Percentiles rank a stretch among this genome's conserved stretches.
These are phyloP conservation scores for Ogataea philodendri DNA, from an alignment of 805 yeast species.

Conservation along the genomic window DNA sequence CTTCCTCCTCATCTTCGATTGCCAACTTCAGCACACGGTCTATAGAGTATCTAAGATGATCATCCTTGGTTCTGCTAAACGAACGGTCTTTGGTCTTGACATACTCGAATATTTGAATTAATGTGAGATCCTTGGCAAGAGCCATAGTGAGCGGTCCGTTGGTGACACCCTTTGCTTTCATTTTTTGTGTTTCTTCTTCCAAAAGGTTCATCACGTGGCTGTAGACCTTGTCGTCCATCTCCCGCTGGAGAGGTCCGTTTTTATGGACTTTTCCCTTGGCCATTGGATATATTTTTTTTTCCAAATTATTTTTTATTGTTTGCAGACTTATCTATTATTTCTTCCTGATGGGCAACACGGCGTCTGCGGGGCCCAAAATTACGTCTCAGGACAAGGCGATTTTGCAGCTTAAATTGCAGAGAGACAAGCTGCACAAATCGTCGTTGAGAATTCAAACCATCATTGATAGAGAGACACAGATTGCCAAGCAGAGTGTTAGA, in stretches of 20 bases:
- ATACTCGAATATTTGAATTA: slow-evolving; percentile 51
- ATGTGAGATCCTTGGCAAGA: slow-evolving; percentile 57
- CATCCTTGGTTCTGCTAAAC: slow-evolving; percentile 66
- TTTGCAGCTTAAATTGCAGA: slow-evolving; percentile 79
- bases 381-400: slow-evolving; percentile 86
- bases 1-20: slow-evolving; percentile 60
- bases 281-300: slow-evolving; percentile 5
- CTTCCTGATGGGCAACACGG: slow-evolving; percentile 37
- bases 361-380: slow-evolving; percentile 46
- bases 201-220: slow-evolving; percentile 54
- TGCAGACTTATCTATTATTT: neutral
- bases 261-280: slow-evolving; percentile 17
- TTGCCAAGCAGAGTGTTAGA: slow-evolving; percentile 56
- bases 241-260: slow-evolving; percentile 29
- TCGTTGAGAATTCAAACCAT: slow-evolving; percentile 56
- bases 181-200: slow-evolving; percentile 55
- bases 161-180: slow-evolving; percentile 35
- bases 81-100: slow-evolving; percentile 66
- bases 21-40: slow-evolving; percentile 56
- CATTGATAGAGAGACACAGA: slow-evolving; percentile 56
- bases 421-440: slow-evolving; percentile 80
- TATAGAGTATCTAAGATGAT: slow-evolving; percentile 59
- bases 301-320: neutral
- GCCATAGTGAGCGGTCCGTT: slow-evolving; percentile 44
- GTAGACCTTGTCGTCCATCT: slow-evolving; percentile 55